A percentile compares a stretch with the other conserved stretches of the same genome.
Conservation (phyloP, 2,329 filamentous ascomycete genomes). For the Ceratocystis papillata region DNA sequence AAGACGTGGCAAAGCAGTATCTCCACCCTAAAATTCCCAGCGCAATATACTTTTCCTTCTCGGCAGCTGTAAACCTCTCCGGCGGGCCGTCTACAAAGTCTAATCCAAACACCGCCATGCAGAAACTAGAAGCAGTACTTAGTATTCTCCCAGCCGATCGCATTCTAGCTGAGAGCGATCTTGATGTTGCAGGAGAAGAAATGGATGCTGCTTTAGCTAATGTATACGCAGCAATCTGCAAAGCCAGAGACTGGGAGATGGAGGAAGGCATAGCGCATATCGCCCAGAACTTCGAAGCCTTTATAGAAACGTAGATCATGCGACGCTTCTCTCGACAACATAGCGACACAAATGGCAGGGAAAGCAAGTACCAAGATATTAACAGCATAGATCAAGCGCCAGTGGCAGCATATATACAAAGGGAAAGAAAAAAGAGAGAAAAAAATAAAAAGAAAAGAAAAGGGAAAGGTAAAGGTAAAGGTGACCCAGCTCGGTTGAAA, state of each 20-base stretch:
- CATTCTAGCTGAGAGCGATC: slow-evolving; percentile 79
- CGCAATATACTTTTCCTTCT: slow-evolving; percentile 80
- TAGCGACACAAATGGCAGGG: neutral
- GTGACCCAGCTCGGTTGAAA: neutral
- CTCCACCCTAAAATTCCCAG: slow-evolving; percentile 60
- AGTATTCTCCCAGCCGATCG: slow-evolving; percentile 63
- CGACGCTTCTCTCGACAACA: neutral
- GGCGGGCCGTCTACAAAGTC: neutral
- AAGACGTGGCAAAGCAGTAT: slow-evolving; percentile 68
- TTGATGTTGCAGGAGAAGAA: slow-evolving; percentile 66
- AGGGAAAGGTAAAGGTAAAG: neutral
- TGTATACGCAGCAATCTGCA: slow-evolving; percentile 64
- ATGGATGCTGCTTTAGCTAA: slow-evolving; percentile 73
- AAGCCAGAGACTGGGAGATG: slow-evolving; percentile 65
- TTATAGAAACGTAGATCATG: slow-evolving; percentile 37
- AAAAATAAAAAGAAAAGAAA: neutral
- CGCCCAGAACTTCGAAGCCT: slow-evolving; percentile 64
- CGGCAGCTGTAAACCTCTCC: slow-evolving; percentile 63
- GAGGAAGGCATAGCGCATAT: slow-evolving; percentile 58
- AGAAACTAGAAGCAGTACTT: slow-evolving; percentile 53
- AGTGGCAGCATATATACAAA: slow-evolving; percentile 6
- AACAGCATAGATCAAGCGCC: neutral
- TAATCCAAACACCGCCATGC: slow-evolving; percentile 27
- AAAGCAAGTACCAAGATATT: neutral
- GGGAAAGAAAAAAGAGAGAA: neutral